Conservation (phyloP, 2,329 filamentous ascomycete species). For the Alternaria sp. region DNA sequence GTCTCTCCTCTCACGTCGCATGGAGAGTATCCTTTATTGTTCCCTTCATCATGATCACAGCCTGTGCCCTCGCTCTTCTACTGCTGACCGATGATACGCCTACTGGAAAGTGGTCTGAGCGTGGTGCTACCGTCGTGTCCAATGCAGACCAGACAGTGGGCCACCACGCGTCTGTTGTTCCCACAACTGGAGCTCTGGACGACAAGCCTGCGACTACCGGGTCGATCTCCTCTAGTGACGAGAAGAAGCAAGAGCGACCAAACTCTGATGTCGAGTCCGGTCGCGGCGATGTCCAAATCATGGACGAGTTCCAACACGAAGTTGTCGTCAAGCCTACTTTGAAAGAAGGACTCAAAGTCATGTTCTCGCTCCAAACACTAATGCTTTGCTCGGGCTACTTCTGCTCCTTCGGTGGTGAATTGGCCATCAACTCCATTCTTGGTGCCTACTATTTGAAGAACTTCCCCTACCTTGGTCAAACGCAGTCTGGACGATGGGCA, state of each 20-base stretch:
- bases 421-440: slow-evolving; percentile 69
- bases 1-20: slow-evolving; percentile 71
- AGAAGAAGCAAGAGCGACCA: slow-evolving; percentile 41
- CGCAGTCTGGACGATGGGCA: slow-evolving; percentile 67
- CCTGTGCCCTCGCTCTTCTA: slow-evolving; percentile 73
- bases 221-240: slow-evolving; percentile 52
- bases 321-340: slow-evolving; percentile 68
- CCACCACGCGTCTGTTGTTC: slow-evolving; percentile 60
- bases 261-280: slow-evolving; percentile 56
- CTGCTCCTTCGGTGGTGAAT: slow-evolving; percentile 68
- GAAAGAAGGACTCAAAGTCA: slow-evolving; percentile 67
- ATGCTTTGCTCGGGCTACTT: slow-evolving; percentile 65
- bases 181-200: slow-evolving; percentile 61
- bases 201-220: slow-evolving; percentile 49
- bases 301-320: slow-evolving; percentile 68
- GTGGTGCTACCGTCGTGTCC: slow-evolving; percentile 66
- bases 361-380: slow-evolving; percentile 68
- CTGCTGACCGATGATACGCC: slow-evolving; percentile 83
- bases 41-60: slow-evolving; percentile 78
- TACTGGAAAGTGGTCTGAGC: slow-evolving; percentile 81
- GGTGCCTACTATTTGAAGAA: slow-evolving; percentile 67
- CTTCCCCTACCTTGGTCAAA: slow-evolving; percentile 64
- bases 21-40: slow-evolving; percentile 89
- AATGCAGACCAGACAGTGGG: slow-evolving; percentile 56
- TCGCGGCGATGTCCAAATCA: slow-evolving; percentile 61